Conservation (phyloP, 2,329 filamentous ascomycete genomes). For the Ceratocystis cacaofunesta region DNA sequence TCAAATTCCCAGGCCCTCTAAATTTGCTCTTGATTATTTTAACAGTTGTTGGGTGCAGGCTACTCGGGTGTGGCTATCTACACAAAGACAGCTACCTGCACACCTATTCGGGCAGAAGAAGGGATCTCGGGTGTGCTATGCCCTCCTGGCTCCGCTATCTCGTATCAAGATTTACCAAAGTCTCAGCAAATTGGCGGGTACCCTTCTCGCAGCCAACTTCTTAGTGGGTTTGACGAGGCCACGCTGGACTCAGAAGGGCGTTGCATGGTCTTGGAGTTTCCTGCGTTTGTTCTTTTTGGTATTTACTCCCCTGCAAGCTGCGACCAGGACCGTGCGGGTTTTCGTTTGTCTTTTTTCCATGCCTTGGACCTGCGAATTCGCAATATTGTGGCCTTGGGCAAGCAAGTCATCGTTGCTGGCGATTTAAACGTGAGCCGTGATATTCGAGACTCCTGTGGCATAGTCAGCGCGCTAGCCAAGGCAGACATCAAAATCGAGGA, state of each 20-base stretch:
- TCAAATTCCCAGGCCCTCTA: background rate
- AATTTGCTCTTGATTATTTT: background rate
- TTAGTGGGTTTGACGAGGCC: constrained; percentile 47
- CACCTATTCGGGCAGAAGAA: constrained; percentile 81
- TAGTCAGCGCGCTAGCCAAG: constrained; percentile 57
- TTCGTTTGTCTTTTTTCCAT: constrained; percentile 64
- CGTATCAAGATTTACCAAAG: constrained; percentile 59
- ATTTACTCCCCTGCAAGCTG: constrained; percentile 85
- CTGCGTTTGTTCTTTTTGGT: constrained; percentile 83
- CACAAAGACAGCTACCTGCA: constrained; percentile 72
- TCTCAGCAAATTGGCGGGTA: constrained; percentile 80
- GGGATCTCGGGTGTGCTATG: constrained; percentile 70
- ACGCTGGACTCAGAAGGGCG: constrained; percentile 80
- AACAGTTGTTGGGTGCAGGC: constrained; percentile 34
- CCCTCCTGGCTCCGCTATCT: constrained; percentile 52
- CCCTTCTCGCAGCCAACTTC: constrained; percentile 53
- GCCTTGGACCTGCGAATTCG: constrained; percentile 71
- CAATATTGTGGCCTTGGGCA: constrained; percentile 66
- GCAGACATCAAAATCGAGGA: constrained; percentile 52
- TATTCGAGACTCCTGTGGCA: constrained; percentile 61
- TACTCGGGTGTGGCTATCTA: constrained; percentile 95
- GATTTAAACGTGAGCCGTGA: constrained; percentile 69
- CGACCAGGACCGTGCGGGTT: constrained; percentile 69
- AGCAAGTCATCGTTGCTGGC: constrained; percentile 71
- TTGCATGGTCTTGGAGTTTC: constrained; percentile 82